These are phyloP conservation scores for Epichloe gansuensis DNA, from an alignment of 2,329 filamentous ascomycete species.

Conservation along the genomic window DNA sequence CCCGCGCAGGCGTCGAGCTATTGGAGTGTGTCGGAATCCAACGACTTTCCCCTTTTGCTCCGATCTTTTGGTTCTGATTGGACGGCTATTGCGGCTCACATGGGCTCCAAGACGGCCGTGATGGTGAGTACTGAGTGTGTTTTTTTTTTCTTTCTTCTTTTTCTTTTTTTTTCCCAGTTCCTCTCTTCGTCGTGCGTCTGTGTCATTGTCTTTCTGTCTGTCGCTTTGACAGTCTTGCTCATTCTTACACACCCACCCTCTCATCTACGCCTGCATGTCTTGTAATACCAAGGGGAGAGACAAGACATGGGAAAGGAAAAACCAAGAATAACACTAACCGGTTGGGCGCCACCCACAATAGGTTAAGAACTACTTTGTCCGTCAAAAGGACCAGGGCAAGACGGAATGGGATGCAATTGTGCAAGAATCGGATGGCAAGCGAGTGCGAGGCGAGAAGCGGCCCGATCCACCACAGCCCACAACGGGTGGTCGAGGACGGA, in stretches of 20 bases:
- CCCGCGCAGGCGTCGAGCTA: conserved; percentile 61
- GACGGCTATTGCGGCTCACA: conserved; percentile 59
- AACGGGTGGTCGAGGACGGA: conserved; percentile 34
- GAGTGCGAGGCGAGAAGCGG: conserved; percentile 41
- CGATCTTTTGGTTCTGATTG: conserved; percentile 70
- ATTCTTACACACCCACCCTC: background rate
- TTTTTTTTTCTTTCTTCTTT: background rate
- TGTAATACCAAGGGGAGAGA: background rate
- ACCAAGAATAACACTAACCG: background rate
- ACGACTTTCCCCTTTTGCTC: conserved; percentile 61
- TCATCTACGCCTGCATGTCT: background rate
- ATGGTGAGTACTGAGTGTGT: conserved; percentile 46
- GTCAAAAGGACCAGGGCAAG: conserved; percentile 47
- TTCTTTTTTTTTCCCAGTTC: background rate
- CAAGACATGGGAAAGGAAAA: background rate
- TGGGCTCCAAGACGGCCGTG: conserved; percentile 75
- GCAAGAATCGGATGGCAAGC: conserved; percentile 45
- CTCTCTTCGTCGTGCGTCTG: background rate
- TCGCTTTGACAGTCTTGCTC: background rate
- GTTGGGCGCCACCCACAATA: conserved; percentile 23
- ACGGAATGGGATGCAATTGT: conserved; percentile 48
- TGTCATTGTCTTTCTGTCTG: background rate
- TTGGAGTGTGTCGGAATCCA: conserved; percentile 74
- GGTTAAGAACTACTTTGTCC: conserved; percentile 57
- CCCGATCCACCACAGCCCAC: conserved; percentile 47